Evolutionary conservation across 2,329 filamentous ascomycete genomes (phyloP).

Genomic region (Ascochyta pisi): DNA sequence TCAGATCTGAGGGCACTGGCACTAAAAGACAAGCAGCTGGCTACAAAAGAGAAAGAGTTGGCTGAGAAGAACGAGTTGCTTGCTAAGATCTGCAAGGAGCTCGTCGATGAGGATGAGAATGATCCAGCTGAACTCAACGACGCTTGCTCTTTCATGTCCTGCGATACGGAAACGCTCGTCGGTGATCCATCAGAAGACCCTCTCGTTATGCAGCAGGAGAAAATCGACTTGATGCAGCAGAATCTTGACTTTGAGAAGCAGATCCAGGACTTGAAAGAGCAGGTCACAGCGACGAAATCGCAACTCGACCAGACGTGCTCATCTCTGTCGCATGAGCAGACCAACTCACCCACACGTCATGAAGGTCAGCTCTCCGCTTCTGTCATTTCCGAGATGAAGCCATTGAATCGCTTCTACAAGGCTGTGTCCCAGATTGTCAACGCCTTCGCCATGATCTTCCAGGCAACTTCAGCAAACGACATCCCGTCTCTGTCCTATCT

Average conservation of each 20-base stretch:
- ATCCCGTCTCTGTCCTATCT: not conserved
- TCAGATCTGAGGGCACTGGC: not conserved
- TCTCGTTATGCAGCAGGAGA: not conserved
- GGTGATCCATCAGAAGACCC: not conserved
- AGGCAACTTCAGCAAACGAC: not conserved
- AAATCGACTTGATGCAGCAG: not conserved
- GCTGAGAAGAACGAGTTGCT: constrained; percentile 1
- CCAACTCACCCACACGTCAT: not conserved
- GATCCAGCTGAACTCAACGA: not conserved
- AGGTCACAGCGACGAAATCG: not conserved
- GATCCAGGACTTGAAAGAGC: not conserved
- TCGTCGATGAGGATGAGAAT: no score
- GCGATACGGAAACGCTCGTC: not conserved
- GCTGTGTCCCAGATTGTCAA: not conserved
- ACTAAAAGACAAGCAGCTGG: constrained; percentile 1
- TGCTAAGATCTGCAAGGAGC: not conserved
- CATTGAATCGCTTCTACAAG: constrained; percentile 4
- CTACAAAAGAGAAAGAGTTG: not conserved
- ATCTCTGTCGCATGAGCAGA: not conserved
- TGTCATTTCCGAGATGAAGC: constrained; percentile 6
- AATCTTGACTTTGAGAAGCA: constrained; percentile 6
- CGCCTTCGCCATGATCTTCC: not conserved
- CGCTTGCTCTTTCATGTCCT: not conserved
- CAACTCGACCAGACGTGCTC: not conserved
- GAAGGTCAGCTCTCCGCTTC: not conserved